Percentiles rank a stretch among this genome's conserved stretches.
phyloP scores from a whole-genome alignment of 2,329 filamentous ascomycete species.

The Verticillium dahliae region DNA sequence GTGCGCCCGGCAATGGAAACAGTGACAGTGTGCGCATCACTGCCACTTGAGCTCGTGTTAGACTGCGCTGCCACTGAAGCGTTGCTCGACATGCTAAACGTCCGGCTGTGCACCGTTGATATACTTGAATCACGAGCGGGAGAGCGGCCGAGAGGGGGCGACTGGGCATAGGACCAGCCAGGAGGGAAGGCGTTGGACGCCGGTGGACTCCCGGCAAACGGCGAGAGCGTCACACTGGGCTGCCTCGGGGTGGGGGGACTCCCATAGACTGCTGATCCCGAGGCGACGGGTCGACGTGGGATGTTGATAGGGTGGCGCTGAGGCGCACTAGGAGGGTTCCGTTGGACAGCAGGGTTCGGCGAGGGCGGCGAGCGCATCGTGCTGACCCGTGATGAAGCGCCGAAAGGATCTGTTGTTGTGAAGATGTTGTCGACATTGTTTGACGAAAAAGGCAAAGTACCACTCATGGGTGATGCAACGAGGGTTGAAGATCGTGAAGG shows the following conservation, averaged over 20 bases:
- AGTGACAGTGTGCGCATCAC: conserved; percentile 10
- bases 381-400: not conserved
- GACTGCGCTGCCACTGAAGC: conserved; percentile 5
- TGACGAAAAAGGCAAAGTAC: not conserved
- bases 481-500: not conserved
- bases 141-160: not conserved
- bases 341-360: not conserved
- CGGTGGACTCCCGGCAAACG: not conserved
- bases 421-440: not conserved
- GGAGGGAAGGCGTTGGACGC: conserved; percentile 1
- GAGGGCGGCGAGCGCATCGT: not conserved
- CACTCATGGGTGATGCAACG: not conserved
- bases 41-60: conserved; percentile 9
- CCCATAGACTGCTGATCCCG: not conserved
- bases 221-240: not conserved
- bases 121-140: conserved; percentile 4
- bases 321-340: not conserved
- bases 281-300: conserved; percentile 7
- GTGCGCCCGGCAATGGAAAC: conserved; percentile 14
- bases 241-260: conserved; percentile 1
- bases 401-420: not conserved
- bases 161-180: not conserved
- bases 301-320: conserved; percentile 5
- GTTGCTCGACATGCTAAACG: conserved; percentile 11
- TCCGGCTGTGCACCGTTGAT: conserved; percentile 8